These are phyloP conservation scores for Aspergillus fructus DNA, from an alignment of 2,329 filamentous ascomycete species.

Conservation along the genomic window DNA sequence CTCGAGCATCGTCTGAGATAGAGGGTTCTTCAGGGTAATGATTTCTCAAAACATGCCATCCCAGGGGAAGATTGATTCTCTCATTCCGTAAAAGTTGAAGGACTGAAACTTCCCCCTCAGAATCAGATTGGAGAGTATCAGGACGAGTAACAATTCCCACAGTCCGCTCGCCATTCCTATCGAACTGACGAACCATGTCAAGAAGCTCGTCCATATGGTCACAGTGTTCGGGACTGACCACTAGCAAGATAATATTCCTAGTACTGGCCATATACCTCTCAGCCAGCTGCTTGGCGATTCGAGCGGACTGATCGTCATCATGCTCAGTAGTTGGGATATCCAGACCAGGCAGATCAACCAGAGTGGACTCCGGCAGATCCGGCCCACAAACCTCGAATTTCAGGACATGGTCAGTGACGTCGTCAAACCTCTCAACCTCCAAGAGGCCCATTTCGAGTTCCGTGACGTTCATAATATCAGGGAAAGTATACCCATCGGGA, in stretches of 20 bases:
- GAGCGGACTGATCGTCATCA: constrained; percentile 49
- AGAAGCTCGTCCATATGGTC: constrained; percentile 60
- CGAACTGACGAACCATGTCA: constrained; percentile 43
- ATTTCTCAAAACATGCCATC: constrained; percentile 53
- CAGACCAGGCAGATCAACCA: constrained; percentile 63
- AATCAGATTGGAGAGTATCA: constrained; percentile 38
- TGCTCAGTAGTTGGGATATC: constrained; percentile 57
- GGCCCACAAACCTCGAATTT: constrained; percentile 61
- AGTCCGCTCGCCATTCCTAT: constrained; percentile 31
- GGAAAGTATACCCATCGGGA: constrained; percentile 34
- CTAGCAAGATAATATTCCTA: constrained; percentile 60
- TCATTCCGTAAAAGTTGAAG: constrained; percentile 42
- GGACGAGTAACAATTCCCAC: constrained; percentile 52
- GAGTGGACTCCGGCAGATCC: constrained; percentile 58
- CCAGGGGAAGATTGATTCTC: constrained; percentile 43
- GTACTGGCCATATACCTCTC: constrained; percentile 57
- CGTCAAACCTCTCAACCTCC: constrained; percentile 16
- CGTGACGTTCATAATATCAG: constrained; percentile 53
- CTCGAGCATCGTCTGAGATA: constrained; percentile 25
- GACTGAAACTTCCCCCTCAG: constrained; percentile 36
- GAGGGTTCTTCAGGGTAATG: constrained; percentile 37
- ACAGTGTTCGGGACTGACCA: constrained; percentile 52
- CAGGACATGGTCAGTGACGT: constrained; percentile 49
- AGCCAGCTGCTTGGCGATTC: constrained; percentile 50
- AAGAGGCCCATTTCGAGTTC: constrained; percentile 52